These are phyloP conservation scores for Chrysoporthe deuterocubensis DNA, from an alignment of 2,329 filamentous ascomycete species.

Conservation along the genomic window DNA sequence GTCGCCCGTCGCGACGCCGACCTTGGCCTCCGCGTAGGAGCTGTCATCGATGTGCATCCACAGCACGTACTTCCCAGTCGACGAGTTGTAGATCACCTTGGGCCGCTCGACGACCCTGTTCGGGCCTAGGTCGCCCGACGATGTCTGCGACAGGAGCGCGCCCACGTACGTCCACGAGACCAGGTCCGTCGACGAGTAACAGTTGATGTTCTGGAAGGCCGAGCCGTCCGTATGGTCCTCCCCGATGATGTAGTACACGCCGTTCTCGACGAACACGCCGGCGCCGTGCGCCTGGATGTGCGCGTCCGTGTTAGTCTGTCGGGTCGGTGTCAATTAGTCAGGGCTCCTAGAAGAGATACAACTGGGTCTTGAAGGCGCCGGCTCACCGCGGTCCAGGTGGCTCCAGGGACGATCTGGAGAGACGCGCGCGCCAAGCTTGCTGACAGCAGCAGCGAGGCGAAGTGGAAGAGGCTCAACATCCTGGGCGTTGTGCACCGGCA, in stretches of 20 bases:
- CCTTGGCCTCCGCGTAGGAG: slow-evolving; percentile 65
- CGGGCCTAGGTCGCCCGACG: slow-evolving; percentile 62
- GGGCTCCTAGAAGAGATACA: not conserved
- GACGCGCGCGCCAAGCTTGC: slow-evolving; percentile 34
- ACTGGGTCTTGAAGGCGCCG: not conserved
- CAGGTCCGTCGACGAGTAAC: slow-evolving; percentile 66
- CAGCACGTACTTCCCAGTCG: slow-evolving; percentile 65
- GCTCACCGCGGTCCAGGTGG: slow-evolving; percentile 36
- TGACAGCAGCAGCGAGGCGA: slow-evolving; percentile 32
- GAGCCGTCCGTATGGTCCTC: slow-evolving; percentile 70
- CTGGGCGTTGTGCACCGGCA: not conserved
- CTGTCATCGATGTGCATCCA: slow-evolving; percentile 70
- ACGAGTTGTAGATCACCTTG: slow-evolving; percentile 70
- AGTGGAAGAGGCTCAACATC: slow-evolving; percentile 26
- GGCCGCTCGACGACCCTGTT: slow-evolving; percentile 68
- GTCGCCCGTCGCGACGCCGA: slow-evolving; percentile 64
- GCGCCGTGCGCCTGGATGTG: slow-evolving; percentile 71
- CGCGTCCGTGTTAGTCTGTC: slow-evolving; percentile 37
- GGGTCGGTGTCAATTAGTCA: not conserved
- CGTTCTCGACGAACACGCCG: slow-evolving; percentile 62
- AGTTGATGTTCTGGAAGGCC: slow-evolving; percentile 68
- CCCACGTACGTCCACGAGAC: slow-evolving; percentile 66
- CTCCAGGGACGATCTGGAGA: slow-evolving; percentile 37
- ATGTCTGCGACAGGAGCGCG: slow-evolving; percentile 58
- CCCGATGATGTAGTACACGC: slow-evolving; percentile 69